Percentiles rank a stretch among this genome's conserved stretches.
These are phyloP conservation scores for Penstemon davidsonii DNA, from an alignment of 257 asterid species.

Conservation along the genomic window DNA sequence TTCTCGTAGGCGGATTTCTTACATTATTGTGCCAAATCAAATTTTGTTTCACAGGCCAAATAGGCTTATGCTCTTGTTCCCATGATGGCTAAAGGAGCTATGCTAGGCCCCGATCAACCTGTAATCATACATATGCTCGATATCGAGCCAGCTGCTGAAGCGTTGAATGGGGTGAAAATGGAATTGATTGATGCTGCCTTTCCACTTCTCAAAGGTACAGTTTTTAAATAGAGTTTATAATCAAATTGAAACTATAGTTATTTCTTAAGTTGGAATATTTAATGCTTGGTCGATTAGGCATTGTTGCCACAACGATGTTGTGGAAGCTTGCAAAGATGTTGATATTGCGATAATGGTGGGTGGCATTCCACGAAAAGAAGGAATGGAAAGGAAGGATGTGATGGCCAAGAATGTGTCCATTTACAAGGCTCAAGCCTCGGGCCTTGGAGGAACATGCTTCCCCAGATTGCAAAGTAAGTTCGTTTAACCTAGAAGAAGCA, in stretches of 20 bases:
- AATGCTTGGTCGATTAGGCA: slow-evolving; percentile 35
- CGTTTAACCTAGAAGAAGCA: neutral
- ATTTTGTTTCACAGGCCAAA: slow-evolving; percentile 52
- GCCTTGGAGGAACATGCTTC: slow-evolving; percentile 75
- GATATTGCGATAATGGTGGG: slow-evolving; percentile 71
- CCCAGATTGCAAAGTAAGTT: slow-evolving; percentile 65
- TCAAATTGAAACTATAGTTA: neutral
- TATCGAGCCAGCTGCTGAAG: slow-evolving; percentile 53
- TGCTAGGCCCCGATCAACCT: slow-evolving; percentile 79
- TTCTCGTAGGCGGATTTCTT: neutral
- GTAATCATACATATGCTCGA: slow-evolving; percentile 87
- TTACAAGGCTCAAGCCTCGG: slow-evolving; percentile 73
- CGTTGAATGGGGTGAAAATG: slow-evolving; percentile 65
- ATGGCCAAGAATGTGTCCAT: slow-evolving; percentile 74
- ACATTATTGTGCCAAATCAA: neutral
- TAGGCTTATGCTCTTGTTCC: slow-evolving; percentile 89
- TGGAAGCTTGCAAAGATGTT: slow-evolving; percentile 67
- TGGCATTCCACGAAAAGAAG: slow-evolving; percentile 68
- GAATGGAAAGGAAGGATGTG: slow-evolving; percentile 84
- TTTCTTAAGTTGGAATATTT: neutral
- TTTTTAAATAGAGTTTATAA: neutral
- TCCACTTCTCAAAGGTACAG: slow-evolving; percentile 75
- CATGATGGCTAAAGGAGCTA: slow-evolving; percentile 75
- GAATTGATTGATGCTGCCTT: slow-evolving; percentile 81
- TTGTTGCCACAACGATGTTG: slow-evolving; percentile 66